Evolutionary conservation across 345 rosid genomes (phyloP).

Genomic region (Moringa oleifera): DNA sequence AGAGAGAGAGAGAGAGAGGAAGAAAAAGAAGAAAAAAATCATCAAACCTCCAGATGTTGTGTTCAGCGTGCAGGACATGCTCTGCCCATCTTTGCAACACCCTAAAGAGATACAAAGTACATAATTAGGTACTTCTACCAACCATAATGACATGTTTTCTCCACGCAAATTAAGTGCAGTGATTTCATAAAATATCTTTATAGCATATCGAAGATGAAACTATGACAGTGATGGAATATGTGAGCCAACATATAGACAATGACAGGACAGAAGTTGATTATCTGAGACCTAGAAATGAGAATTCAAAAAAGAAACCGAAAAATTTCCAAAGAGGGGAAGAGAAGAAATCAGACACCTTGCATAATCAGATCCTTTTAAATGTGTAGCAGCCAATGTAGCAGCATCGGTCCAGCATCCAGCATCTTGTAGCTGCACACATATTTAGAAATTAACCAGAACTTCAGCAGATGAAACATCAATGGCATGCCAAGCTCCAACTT

Average conservation of each 20-base stretch:
- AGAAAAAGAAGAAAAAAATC: not conserved
- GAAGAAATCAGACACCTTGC: constrained; percentile 28
- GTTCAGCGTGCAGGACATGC: constrained; percentile 70
- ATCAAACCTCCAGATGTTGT: constrained; percentile 85
- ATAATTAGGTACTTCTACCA: not conserved
- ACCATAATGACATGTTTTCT: not conserved
- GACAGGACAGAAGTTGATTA: not conserved
- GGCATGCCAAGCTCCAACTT: not conserved
- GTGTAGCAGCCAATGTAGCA: constrained; percentile 95
- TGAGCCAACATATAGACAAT: not conserved
- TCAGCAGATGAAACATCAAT: not conserved
- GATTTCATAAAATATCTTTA: not conserved
- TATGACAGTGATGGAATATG: not conserved
- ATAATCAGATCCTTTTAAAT: constrained; percentile 94
- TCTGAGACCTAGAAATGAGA: not conserved
- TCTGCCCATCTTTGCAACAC: constrained; percentile 93
- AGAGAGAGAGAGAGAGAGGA: too few species aligned
- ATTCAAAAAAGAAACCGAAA: not conserved
- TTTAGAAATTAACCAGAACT: not conserved
- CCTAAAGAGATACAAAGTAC: constrained; percentile 25
- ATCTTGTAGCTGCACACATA: constrained; percentile 75
- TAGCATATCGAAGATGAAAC: not conserved
- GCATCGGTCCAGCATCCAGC: constrained; percentile 99
- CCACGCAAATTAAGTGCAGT: not conserved
- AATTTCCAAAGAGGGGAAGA: not conserved